phyloP scores from a whole-genome alignment of 2,329 filamentous ascomycete species.

The Beauveria varroae region DNA sequence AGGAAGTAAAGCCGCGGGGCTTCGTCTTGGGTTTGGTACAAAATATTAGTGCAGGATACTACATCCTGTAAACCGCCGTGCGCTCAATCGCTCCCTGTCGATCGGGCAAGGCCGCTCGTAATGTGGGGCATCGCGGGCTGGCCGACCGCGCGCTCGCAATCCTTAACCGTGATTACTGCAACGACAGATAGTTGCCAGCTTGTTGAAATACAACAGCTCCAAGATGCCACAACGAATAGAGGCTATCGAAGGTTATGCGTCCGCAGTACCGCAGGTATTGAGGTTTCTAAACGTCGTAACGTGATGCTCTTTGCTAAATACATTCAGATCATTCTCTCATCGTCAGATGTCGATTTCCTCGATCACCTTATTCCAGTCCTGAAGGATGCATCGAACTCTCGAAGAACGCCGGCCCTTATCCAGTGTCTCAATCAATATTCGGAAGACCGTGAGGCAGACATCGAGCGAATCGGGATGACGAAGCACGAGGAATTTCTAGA shows the following conservation, averaged over 20 bases:
- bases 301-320: constrained; percentile 11
- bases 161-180: background rate
- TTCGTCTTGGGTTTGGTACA: no score
- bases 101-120: background rate
- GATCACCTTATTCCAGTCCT: constrained; percentile 93
- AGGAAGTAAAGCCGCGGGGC: no score
- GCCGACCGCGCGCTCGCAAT: background rate
- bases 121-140: constrained; percentile 3
- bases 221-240: constrained; percentile 38
- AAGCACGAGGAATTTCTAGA: constrained; percentile 95
- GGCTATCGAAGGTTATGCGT: constrained; percentile 39
- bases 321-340: constrained; percentile 78
- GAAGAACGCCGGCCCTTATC: constrained; percentile 64
- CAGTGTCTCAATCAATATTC: constrained; percentile 68
- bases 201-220: background rate
- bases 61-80: no score
- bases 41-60: no score
- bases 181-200: background rate
- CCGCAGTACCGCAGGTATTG: constrained; percentile 37
- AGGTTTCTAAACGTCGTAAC: constrained; percentile 15
- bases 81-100: background rate
- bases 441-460: constrained; percentile 79
- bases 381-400: constrained; percentile 76
- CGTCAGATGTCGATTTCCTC: constrained; percentile 87
- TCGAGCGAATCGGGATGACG: constrained; percentile 87